Conservation (phyloP, 441 rosid genomes). For the Bocquillonia castaneifolia region DNA sequence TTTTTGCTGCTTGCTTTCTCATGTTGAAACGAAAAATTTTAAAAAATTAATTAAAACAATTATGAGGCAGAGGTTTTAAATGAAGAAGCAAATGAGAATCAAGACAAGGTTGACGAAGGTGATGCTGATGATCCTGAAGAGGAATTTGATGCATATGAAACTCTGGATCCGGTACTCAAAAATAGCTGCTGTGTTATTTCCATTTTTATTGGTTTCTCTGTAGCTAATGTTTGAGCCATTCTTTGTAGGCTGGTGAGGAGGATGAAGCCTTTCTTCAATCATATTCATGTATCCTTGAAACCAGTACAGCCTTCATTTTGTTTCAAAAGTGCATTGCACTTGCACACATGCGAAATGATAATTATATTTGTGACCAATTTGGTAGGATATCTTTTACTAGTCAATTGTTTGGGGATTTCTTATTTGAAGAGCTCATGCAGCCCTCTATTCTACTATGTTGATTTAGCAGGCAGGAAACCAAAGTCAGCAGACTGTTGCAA, state of each 20-base stretch:
- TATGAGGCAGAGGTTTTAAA: constrained; percentile 26
- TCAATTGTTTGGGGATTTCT: neutral
- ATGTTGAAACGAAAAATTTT: constrained; percentile 1
- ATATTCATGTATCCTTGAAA: constrained; percentile 66
- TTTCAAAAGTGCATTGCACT: constrained; percentile 2
- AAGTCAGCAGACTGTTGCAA: neutral
- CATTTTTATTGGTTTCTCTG: neutral
- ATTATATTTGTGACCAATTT: neutral
- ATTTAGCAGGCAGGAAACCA: neutral
- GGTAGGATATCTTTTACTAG: neutral
- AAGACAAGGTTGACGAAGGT: constrained; percentile 33
- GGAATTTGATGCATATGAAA: constrained; percentile 61
- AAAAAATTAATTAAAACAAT: too few species aligned
- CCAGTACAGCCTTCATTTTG: constrained; percentile 8
- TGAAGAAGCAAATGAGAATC: constrained; percentile 36
- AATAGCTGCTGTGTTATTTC: constrained; percentile 9
- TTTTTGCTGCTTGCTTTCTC: constrained; percentile 12
- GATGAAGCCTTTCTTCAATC: constrained; percentile 50
- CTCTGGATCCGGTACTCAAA: constrained; percentile 47
- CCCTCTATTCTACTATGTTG: neutral
- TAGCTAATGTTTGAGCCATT: neutral
- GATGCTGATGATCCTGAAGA: constrained; percentile 65
- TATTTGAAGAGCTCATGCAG: neutral
- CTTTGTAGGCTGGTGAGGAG: constrained; percentile 54
- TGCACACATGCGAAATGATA: neutral